phyloP scores from a whole-genome alignment of 2,329 filamentous ascomycete species.

The Lasiodiplodia citricola region DNA sequence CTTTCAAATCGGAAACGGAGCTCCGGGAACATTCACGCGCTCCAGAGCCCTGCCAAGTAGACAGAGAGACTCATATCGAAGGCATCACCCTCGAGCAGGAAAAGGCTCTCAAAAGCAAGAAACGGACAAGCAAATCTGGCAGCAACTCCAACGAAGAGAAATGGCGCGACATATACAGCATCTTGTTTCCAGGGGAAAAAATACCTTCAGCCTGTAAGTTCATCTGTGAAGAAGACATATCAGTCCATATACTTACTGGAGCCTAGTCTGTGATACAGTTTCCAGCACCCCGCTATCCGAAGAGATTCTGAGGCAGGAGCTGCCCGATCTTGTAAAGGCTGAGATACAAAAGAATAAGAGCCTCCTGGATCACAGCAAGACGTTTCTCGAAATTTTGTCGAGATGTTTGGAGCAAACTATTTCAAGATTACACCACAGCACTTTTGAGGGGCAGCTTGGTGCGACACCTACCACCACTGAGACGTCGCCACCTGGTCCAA shows the following conservation, averaged over 20 bases:
- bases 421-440: neutral
- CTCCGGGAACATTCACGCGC: neutral
- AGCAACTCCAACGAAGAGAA: neutral
- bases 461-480: neutral
- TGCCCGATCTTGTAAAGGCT: neutral
- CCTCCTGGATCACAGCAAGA: neutral
- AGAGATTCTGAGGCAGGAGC: neutral
- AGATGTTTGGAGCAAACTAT: neutral
- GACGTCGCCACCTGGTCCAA: neutral
- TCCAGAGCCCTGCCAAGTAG: neutral
- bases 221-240: neutral
- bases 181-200: neutral
- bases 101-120: constrained; percentile 23
- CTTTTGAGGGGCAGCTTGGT: neutral
- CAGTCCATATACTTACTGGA: neutral
- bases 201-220: neutral
- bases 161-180: neutral
- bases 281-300: neutral
- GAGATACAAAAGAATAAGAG: neutral
- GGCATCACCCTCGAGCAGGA: constrained; percentile 1
- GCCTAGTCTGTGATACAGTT: neutral
- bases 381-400: neutral
- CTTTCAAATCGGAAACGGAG: neutral
- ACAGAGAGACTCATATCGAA: neutral
- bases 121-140: neutral